A percentile compares a stretch with the other conserved stretches of the same genome.
Evolutionary conservation across 2,329 filamentous ascomycete species (phyloP).

Genomic region (Aspergillus bombycis): DNA sequence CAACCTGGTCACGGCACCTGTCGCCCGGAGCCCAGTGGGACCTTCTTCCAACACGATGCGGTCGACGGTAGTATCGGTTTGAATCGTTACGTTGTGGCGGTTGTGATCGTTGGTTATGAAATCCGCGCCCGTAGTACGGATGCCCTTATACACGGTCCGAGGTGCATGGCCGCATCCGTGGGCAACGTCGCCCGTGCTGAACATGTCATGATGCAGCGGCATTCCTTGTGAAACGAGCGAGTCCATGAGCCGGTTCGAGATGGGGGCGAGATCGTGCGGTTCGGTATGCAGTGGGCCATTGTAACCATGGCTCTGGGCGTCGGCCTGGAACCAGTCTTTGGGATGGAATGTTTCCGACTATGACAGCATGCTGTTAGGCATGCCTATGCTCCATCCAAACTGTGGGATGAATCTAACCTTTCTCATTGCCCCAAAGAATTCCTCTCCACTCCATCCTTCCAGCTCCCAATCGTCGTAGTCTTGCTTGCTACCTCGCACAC

Average conservation of each 20-base stretch:
- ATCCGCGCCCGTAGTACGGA: slow-evolving; percentile 58
- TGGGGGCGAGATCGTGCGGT: slow-evolving; percentile 62
- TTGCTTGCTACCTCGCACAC: slow-evolving; percentile 47
- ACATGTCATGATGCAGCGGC: slow-evolving; percentile 62
- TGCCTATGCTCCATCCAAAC: not conserved
- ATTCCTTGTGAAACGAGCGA: slow-evolving; percentile 60
- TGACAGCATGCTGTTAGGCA: slow-evolving; percentile 14
- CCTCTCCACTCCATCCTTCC: slow-evolving; percentile 59
- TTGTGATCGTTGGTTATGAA: slow-evolving; percentile 52
- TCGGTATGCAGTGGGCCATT: slow-evolving; percentile 59
- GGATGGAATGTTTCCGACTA: slow-evolving; percentile 60
- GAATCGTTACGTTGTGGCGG: slow-evolving; percentile 53
- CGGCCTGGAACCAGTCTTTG: slow-evolving; percentile 61
- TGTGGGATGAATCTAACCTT: slow-evolving; percentile 46
- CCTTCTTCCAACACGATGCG: slow-evolving; percentile 53
- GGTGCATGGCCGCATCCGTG: slow-evolving; percentile 61
- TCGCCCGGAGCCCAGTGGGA: slow-evolving; percentile 45
- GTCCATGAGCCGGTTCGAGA: slow-evolving; percentile 58
- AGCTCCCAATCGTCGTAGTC: slow-evolving; percentile 60
- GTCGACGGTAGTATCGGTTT: slow-evolving; percentile 55
- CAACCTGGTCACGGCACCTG: slow-evolving; percentile 29
- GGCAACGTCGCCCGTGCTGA: slow-evolving; percentile 55
- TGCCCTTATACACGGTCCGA: slow-evolving; percentile 56
- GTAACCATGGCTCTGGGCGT: slow-evolving; percentile 53
- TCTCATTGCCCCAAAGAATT: slow-evolving; percentile 60